Percentiles rank a stretch among this genome's conserved stretches.
Evolutionary conservation across 1,139 yeast species (phyloP).

Genomic region (Taphrina wiesneri): DNA sequence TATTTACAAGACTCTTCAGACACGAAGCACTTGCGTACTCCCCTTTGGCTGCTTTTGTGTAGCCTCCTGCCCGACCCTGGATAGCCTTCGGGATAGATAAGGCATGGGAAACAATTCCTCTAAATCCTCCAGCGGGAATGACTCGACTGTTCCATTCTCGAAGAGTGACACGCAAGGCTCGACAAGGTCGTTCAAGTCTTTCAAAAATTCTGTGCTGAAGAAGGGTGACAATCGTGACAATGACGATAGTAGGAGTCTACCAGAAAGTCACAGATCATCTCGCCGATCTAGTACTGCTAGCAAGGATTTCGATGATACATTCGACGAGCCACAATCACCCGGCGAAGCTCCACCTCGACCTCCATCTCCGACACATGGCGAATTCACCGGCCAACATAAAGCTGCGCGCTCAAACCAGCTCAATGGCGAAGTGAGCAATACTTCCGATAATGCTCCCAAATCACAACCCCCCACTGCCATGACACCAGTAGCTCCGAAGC

Average conservation of each 20-base stretch:
- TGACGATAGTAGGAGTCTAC: slow-evolving; percentile 4
- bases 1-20: background rate
- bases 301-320: slow-evolving; percentile 12
- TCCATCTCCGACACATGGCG: slow-evolving; percentile 33
- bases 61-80: slow-evolving; percentile 4
- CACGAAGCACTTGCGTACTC: slow-evolving; percentile 1
- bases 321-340: slow-evolving; percentile 25
- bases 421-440: slow-evolving; percentile 30
- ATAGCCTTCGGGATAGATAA: background rate
- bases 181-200: slow-evolving; percentile 45
- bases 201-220: slow-evolving; percentile 34
- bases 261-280: slow-evolving; percentile 17
- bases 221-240: slow-evolving; percentile 20
- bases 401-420: slow-evolving; percentile 13
- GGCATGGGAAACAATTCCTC: slow-evolving; percentile 40
- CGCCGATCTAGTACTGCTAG: slow-evolving; percentile 25
- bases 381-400: slow-evolving; percentile 23
- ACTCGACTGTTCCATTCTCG: slow-evolving; percentile 48
- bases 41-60: background rate
- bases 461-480: slow-evolving; percentile 35
- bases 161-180: slow-evolving; percentile 51
- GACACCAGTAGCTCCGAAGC: slow-evolving; percentile 35
- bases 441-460: slow-evolving; percentile 25
- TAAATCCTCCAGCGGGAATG: slow-evolving; percentile 44
- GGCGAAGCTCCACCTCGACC: slow-evolving; percentile 24